Evolutionary conservation across 2,329 filamentous ascomycete genomes (phyloP), one percentile per base, ranked within the genome.

Genomic region (Aspergillus quadrilineatus): DNA sequence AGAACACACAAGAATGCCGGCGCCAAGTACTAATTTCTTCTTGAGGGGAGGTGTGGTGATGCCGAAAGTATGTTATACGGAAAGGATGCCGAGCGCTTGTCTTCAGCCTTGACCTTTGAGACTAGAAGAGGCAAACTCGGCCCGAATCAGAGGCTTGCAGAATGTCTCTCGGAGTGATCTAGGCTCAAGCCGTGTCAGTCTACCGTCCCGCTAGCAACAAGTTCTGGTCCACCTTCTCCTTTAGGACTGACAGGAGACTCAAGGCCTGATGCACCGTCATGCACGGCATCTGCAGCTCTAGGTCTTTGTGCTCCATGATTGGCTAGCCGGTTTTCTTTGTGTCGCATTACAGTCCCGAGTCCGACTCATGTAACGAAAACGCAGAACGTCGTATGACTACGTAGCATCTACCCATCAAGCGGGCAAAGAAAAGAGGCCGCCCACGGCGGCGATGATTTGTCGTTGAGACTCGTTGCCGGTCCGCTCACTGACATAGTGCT

Each of bases 211-310:
- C 30, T 29, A 22, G 10, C 48, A 42, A 32, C 29, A 36, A 12
- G 12, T 29, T 39, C 43, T 34, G 50, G 50, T 47, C 15, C n/a
- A 47, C 43, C 26, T 53, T 37, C 50, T 43, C 41, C 34, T 53
- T 53, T 26, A 10, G 26, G 26, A 15, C 17, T 42, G 26, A 50
- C 14, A 30, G 10, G 6, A 22, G 22, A 34, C 32, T 4, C 7
- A 41, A 26, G 8, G 12, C 29, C 26, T n/a, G 32, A 12, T 17
- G 4, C n/a, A 12, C 29, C 29, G 45, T 44, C 26, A 30, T 37
- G 46, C 32, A 28, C 22, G 15, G 46, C 15, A 36, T 26, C 32
- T 47, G 22, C 15, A 12, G 10, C 42, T 44, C 42, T 9, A 6
- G 12, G 42, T 26, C 42, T 44, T 44, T 44, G 3, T 14, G 26